Conservation (phyloP, 1,139 yeast species). For the Sugiyamaella castrensis region DNA sequence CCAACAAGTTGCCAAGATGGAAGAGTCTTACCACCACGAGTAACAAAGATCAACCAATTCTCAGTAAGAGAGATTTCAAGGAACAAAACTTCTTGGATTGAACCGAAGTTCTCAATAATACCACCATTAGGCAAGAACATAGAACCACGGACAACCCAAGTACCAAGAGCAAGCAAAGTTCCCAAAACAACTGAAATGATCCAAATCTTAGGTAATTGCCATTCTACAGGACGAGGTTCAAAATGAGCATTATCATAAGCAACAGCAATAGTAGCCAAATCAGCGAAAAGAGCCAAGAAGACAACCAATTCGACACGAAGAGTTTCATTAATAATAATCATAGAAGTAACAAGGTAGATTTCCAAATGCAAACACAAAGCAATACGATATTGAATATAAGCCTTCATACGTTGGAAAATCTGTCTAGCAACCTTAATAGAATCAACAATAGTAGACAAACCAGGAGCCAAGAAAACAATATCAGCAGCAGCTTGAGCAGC, state of each 20-base stretch:
- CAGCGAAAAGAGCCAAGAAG: constrained; percentile 93
- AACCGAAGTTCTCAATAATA: constrained; percentile 92
- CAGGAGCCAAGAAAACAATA: constrained; percentile 94
- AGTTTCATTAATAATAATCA: constrained; percentile 83
- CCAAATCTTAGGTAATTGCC: constrained; percentile 96
- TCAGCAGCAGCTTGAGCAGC: constrained; percentile 97
- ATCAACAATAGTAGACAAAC: constrained; percentile 83
- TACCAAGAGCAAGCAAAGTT: constrained; percentile 76
- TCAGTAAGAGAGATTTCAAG: constrained; percentile 90
- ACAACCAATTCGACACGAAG: constrained; percentile 84
- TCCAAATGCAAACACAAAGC: constrained; percentile 92
- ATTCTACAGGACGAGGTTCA: constrained; percentile 85
- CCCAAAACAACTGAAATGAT: constrained; percentile 91
- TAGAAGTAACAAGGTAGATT: constrained; percentile 89
- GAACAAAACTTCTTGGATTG: constrained; percentile 86
- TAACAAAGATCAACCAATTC: constrained; percentile 93
- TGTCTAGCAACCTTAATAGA: constrained; percentile 93
- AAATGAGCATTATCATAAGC: constrained; percentile 95
- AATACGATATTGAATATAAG: constrained; percentile 94
- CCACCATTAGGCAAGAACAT: constrained; percentile 87
- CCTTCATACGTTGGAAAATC: constrained; percentile 98
- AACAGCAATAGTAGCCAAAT: constrained; percentile 92
- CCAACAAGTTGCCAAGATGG: constrained; percentile 96
- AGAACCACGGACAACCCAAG: constrained; percentile 89
- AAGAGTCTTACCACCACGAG: constrained; percentile 98